These are phyloP conservation scores for Zygnema cylindricum DNA, from an alignment of 139 green algal species.

Conservation along the genomic window DNA sequence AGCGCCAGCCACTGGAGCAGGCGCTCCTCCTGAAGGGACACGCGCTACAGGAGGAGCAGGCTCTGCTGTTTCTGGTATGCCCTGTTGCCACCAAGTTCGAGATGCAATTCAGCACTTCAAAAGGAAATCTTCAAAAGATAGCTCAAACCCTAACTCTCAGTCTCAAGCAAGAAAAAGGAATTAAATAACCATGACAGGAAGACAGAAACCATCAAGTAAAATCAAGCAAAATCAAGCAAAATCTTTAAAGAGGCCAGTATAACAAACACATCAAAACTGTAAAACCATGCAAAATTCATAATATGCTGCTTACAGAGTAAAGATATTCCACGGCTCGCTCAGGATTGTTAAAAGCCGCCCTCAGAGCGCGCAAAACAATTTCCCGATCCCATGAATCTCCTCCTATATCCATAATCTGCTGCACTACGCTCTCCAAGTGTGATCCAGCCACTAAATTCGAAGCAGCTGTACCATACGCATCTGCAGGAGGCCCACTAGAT, in stretches of 20 bases:
- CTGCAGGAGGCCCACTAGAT: conserved; percentile 19
- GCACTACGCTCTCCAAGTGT: conserved; percentile 75
- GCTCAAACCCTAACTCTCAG: too few species aligned
- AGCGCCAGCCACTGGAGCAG: conserved; percentile 37
- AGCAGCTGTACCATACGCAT: conserved; percentile 65
- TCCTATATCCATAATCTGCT: conserved; percentile 92
- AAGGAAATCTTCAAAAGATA: too few species aligned
- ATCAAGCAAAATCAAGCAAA: conserved; percentile 6
- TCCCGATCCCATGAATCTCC: conserved; percentile 72
- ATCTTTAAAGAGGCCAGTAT: background rate
- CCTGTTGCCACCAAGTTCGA: conserved; percentile 52
- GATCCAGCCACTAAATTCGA: conserved; percentile 78
- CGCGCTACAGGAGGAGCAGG: conserved; percentile 37
- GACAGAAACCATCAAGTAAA: too few species aligned
- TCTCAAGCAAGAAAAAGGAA: too few species aligned
- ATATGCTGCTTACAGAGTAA: conserved; percentile 72
- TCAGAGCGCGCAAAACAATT: conserved; percentile 76
- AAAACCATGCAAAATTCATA: too few species aligned
- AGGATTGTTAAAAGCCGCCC: conserved; percentile 98
- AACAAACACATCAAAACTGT: conserved; percentile 6
- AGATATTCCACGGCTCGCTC: conserved; percentile 99
- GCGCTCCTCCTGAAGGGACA: conserved; percentile 47
- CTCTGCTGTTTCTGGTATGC: conserved; percentile 77
- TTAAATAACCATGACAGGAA: too few species aligned
- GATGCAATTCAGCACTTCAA: too few species aligned